A percentile compares a stretch with the other conserved stretches of the same genome.
Conservation (phyloP, 768 basidiomycete genomes). For the Podaxis sp. region DNA sequence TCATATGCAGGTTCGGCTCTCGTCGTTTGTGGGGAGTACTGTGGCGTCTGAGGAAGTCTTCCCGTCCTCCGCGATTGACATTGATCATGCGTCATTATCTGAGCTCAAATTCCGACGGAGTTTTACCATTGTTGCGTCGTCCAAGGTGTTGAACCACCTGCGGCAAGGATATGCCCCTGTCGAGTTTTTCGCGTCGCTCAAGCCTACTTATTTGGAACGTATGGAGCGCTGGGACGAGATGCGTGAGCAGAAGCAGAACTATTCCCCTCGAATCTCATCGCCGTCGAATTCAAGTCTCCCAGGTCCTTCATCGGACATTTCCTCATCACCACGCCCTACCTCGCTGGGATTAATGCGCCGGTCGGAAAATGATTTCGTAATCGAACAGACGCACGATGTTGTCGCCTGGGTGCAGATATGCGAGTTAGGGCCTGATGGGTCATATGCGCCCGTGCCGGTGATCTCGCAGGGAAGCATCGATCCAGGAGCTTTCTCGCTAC, state of each 20-base stretch:
- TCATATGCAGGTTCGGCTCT: constrained; percentile 86
- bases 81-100: constrained; percentile 68
- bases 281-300: constrained; percentile 25
- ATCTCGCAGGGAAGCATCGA: constrained; percentile 73
- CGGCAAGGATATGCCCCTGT: constrained; percentile 79
- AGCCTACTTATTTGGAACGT: constrained; percentile 82
- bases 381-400: constrained; percentile 88
- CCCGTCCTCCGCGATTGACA: constrained; percentile 71
- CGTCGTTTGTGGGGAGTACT: constrained; percentile 78
- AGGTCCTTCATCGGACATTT: constrained; percentile 35
- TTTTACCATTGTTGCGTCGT: constrained; percentile 75
- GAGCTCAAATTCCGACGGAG: constrained; percentile 83
- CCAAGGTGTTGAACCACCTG: constrained; percentile 72
- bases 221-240: constrained; percentile 94
- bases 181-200: constrained; percentile 86
- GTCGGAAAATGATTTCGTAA: constrained; percentile 89
- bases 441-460: constrained; percentile 83
- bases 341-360: constrained; percentile 76
- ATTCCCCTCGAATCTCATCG: constrained; percentile 32
- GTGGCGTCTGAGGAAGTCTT: constrained; percentile 79
- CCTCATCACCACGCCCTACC: constrained; percentile 30
- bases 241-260: constrained; percentile 66
- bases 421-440: constrained; percentile 83
- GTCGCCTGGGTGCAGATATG: constrained; percentile 83
- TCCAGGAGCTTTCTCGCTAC: constrained; percentile 83